Percentiles rank a stretch among this genome's conserved stretches.
phyloP scores from a whole-genome alignment of 257 asterid species.

The Penstemon newberryi region DNA sequence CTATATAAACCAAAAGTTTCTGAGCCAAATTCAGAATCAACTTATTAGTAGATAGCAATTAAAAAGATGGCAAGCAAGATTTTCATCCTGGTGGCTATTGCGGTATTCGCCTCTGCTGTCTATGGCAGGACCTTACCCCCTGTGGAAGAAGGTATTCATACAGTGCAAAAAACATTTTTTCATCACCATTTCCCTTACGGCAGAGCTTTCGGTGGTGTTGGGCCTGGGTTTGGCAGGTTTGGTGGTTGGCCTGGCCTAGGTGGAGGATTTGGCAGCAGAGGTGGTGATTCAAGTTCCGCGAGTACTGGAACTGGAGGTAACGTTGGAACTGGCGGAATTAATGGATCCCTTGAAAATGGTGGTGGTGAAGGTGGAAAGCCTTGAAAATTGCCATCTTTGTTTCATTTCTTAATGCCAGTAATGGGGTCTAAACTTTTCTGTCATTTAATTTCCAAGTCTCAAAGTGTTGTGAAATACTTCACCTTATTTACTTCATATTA shows the following conservation, averaged over 20 bases:
- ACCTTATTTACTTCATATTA: too few species aligned
- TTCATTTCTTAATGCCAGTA: not conserved
- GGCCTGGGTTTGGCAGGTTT: constrained; percentile 25
- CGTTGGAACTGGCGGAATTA: constrained; percentile 27
- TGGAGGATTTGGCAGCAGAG: constrained; percentile 6
- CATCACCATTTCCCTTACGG: constrained; percentile 28
- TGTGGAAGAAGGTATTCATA: constrained; percentile 10
- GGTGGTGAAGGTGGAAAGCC: constrained; percentile 10
- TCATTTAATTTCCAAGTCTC: not conserved
- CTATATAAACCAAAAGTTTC: constrained; percentile 29
- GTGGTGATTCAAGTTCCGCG: not conserved
- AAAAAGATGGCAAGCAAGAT: constrained; percentile 33
- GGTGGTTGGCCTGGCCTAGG: constrained; percentile 14
- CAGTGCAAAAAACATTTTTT: constrained; percentile 21
- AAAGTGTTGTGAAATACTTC: not conserved
- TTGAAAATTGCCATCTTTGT: not conserved
- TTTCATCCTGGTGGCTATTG: constrained; percentile 25
- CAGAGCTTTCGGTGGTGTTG: constrained; percentile 30
- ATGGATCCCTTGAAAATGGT: constrained; percentile 26
- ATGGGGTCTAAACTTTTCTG: not conserved
- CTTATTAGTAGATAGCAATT: not conserved
- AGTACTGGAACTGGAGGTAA: constrained; percentile 13
- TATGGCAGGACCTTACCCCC: constrained; percentile 23
- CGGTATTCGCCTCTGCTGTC: constrained; percentile 22
- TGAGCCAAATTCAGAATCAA: constrained; percentile 4